These are phyloP conservation scores for Saturnispora bothae DNA, from an alignment of 805 yeast species.

Conservation along the genomic window DNA sequence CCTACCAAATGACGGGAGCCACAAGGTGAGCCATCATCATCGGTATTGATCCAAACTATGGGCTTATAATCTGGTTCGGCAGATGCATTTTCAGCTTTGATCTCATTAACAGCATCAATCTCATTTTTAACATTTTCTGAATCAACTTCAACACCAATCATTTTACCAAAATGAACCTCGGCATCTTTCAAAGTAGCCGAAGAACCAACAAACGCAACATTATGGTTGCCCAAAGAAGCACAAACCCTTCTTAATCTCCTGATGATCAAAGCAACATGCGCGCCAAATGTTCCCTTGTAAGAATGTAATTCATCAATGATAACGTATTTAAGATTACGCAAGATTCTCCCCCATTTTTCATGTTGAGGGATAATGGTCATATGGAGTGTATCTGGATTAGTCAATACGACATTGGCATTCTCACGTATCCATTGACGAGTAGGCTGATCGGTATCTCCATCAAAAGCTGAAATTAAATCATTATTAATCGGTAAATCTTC, in stretches of 20 bases:
- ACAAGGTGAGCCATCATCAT: slow-evolving; percentile 75
- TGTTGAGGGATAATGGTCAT: slow-evolving; percentile 73
- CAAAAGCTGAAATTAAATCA: slow-evolving; percentile 45
- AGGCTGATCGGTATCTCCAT: slow-evolving; percentile 77
- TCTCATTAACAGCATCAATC: background rate
- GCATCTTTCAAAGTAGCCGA: slow-evolving; percentile 89
- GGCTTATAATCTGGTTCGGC: slow-evolving; percentile 10
- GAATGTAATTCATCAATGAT: slow-evolving; percentile 82
- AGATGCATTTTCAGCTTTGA: background rate
- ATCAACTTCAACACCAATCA: slow-evolving; percentile 50
- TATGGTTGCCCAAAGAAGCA: slow-evolving; percentile 38
- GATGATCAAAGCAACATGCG: slow-evolving; percentile 81
- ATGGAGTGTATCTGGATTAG: slow-evolving; percentile 94
- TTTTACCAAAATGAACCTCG: slow-evolving; percentile 51
- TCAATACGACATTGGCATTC: slow-evolving; percentile 70
- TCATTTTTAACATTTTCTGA: background rate
- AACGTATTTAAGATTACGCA: slow-evolving; percentile 56
- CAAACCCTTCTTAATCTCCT: slow-evolving; percentile 66
- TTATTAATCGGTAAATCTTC: slow-evolving; percentile 9
- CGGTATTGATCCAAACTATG: slow-evolving; percentile 44
- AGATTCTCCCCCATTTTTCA: slow-evolving; percentile 60
- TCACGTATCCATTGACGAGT: slow-evolving; percentile 45
- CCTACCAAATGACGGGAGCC: slow-evolving; percentile 66
- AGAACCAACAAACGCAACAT: slow-evolving; percentile 68
- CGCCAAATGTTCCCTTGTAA: slow-evolving; percentile 85